A percentile compares a stretch with the other conserved stretches of the same genome.
Evolutionary conservation across 257 asterid species (phyloP).

Genomic region (Nicotiana benthamiana): DNA sequence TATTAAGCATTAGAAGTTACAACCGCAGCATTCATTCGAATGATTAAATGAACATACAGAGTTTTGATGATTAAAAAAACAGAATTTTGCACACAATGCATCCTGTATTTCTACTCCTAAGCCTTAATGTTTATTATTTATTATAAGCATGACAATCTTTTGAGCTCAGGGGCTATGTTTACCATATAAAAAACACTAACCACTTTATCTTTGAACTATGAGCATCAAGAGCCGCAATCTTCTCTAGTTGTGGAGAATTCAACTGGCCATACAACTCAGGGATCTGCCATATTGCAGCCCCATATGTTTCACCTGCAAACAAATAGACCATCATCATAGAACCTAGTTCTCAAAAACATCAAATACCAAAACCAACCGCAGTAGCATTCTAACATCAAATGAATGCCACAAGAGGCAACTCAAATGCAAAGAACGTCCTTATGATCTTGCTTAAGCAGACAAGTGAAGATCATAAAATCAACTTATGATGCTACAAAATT

Average conservation of each 20-base stretch:
- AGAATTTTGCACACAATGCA: neutral
- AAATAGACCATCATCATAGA: conserved; percentile 3
- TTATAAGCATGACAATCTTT: neutral
- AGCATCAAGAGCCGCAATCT: conserved; percentile 74
- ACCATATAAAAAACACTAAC: conserved; percentile 27
- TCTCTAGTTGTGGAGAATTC: conserved; percentile 88
- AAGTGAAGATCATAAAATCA: neutral
- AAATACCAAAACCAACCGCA: conserved; percentile 3
- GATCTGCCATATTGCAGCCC: conserved; percentile 94
- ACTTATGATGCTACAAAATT: neutral
- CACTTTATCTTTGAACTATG: conserved; percentile 73
- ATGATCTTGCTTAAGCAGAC: neutral
- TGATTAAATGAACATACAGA: neutral
- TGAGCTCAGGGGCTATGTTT: neutral
- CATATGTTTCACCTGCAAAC: conserved; percentile 67
- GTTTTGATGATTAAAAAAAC: neutral
- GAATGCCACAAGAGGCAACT: neutral
- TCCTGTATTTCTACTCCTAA: neutral
- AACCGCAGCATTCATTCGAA: neutral
- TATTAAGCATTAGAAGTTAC: neutral
- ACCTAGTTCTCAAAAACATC: neutral
- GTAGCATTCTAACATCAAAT: neutral
- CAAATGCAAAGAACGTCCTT: neutral
- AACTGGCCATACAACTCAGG: conserved; percentile 94
- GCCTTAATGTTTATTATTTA: neutral